Evolutionary conservation across 2,329 filamentous ascomycete species (phyloP).

Genomic region (Orbilia javanica): DNA sequence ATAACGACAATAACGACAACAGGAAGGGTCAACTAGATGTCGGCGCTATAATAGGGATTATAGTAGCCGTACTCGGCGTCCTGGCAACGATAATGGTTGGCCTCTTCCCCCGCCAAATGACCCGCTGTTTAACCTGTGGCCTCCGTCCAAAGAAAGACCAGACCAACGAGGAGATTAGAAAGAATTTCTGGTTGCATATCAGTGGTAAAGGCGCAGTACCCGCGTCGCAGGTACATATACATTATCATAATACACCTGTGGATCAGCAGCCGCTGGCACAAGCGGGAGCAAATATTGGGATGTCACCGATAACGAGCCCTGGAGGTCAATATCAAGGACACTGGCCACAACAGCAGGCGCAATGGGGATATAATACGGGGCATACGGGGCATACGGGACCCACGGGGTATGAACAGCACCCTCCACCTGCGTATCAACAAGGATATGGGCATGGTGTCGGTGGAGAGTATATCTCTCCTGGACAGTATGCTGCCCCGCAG

Average conservation of each 20-base stretch:
- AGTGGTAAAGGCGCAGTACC: slow-evolving; percentile 15
- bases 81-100: slow-evolving; percentile 36
- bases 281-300: slow-evolving; percentile 7
- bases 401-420: slow-evolving; percentile 19
- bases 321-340: neutral
- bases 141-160: slow-evolving; percentile 52
- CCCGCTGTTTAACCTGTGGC: slow-evolving; percentile 44
- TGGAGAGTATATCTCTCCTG: slow-evolving; percentile 22
- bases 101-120: slow-evolving; percentile 51
- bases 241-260: slow-evolving; percentile 21
- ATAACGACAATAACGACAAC: neutral
- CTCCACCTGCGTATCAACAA: slow-evolving; percentile 17
- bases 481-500: slow-evolving; percentile 45
- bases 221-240: slow-evolving; percentile 20
- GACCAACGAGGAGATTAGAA: slow-evolving; percentile 45
- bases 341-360: slow-evolving; percentile 22
- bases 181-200: slow-evolving; percentile 27
- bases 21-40: slow-evolving; percentile 22
- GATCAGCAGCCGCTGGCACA: slow-evolving; percentile 32
- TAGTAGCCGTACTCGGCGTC: slow-evolving; percentile 45
- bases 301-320: neutral
- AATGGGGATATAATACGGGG: slow-evolving; percentile 2
- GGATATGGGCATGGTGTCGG: slow-evolving; percentile 31
- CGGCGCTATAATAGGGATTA: slow-evolving; percentile 39
- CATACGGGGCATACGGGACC: neutral